Evolutionary conservation across 2,329 filamentous ascomycete genomes (phyloP), one percentile per base, ranked within the genome.

Genomic region (Arthrobotrys pseudoclavata): DNA sequence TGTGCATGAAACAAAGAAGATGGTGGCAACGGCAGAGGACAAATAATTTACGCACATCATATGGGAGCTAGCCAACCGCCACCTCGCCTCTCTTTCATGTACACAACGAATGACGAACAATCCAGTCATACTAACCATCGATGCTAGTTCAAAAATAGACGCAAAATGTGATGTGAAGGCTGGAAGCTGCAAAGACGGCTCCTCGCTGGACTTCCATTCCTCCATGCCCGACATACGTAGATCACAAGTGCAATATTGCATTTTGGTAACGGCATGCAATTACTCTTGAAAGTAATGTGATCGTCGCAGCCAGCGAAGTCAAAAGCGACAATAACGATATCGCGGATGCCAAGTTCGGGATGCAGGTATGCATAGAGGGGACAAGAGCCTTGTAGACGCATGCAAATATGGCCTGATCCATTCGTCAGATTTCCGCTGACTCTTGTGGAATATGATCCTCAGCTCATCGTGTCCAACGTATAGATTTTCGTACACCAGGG

Each of bases 321-420:
- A 24, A 62, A 62, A 53, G 20, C 13, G 20, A 34, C 4, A 42
- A 26, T 50, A 62, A 60, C 29, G n/a, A 62, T 60, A 60, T 62
- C 45, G 31, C 31, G 29, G 20, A 60, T 37, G 57, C 68, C 53
- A 63, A 71, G 47, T 48, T 29, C 42, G 26, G 37, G 26, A 15
- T 64, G 37, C 67, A 45, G 42, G 15, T 18, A 53, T 62, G 45
- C 37, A 45, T 24, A 22, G 31, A 71, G 10, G 15, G 18, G 47
- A 29, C 37, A 20, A 20, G 42, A 20, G 42, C n/a, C 18, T 31
- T 34, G 31, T 50, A 37, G n/a, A 34, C 55, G 34, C 26, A 31
- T 69, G 53, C 67, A 48, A 5, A 34, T 64, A 71, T 71, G 68
- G 68, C 24, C 68, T 71, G 68, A 71, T 50, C 37, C 13, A 57